Evolutionary conservation across 1,284 basidiomycete species (phyloP).

Genomic region (Trichosporon sp.): DNA sequence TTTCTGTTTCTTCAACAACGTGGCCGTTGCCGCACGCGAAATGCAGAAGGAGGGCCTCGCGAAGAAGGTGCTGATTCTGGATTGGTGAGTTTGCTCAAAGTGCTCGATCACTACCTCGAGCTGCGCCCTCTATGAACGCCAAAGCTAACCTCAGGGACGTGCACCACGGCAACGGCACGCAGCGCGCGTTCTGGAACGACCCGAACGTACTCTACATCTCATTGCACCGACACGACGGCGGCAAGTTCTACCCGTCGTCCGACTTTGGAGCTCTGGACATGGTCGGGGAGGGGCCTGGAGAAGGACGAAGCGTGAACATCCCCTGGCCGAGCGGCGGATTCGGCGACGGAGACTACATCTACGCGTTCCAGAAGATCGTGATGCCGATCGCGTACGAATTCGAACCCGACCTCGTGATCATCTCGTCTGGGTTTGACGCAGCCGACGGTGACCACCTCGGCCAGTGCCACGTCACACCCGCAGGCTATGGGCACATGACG

Average conservation of each 20-base stretch:
- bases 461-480: slow-evolving; percentile 81
- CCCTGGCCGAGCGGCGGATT: slow-evolving; percentile 89
- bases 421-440: slow-evolving; percentile 97
- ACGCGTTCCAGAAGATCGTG: slow-evolving; percentile 90
- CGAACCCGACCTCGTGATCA: slow-evolving; percentile 90
- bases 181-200: slow-evolving; percentile 89
- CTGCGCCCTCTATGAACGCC: neutral
- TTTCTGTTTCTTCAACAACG: slow-evolving; percentile 99
- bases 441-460: slow-evolving; percentile 89
- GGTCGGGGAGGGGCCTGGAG: slow-evolving; percentile 74
- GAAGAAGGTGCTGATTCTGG: slow-evolving; percentile 82
- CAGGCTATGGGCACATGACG: slow-evolving; percentile 98
- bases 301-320: slow-evolving; percentile 89
- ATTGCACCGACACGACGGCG: slow-evolving; percentile 88
- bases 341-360: slow-evolving; percentile 91
- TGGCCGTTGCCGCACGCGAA: slow-evolving; percentile 82
- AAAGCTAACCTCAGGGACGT: slow-evolving; percentile 68
- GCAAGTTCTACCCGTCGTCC: slow-evolving; percentile 86
- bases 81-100: slow-evolving; percentile 65
- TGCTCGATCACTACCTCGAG: neutral
- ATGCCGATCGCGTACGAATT: slow-evolving; percentile 99
- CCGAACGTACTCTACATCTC: slow-evolving; percentile 91
- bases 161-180: slow-evolving; percentile 97
- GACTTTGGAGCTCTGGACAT: slow-evolving; percentile 81
- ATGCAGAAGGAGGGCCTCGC: slow-evolving; percentile 64